Evolutionary conservation across 441 rosid genomes (phyloP).

Genomic region (Pelargonium myrrhifolium): DNA sequence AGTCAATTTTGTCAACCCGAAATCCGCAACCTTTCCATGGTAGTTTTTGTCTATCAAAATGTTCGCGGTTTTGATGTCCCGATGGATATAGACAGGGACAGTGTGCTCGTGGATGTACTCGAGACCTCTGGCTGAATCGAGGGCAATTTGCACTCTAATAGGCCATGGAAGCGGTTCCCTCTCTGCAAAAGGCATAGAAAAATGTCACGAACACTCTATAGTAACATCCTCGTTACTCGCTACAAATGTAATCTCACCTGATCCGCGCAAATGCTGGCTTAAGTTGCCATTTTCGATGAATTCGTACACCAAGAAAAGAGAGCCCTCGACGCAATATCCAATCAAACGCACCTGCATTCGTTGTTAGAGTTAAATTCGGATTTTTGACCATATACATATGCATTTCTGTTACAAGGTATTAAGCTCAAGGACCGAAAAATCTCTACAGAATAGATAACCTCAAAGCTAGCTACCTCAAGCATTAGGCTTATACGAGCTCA

Average conservation of each 20-base stretch:
- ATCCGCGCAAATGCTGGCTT: slow-evolving; percentile 76
- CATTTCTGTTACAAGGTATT: too few relatives aligned
- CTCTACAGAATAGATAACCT: too few relatives aligned
- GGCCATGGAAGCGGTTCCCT: slow-evolving; percentile 78
- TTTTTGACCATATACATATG: too few relatives aligned
- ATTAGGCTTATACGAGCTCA: too few relatives aligned
- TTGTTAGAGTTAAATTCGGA: too few relatives aligned
- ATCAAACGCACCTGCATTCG: slow-evolving; percentile 68
- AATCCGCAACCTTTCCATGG: slow-evolving; percentile 94
- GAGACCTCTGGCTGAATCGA: slow-evolving; percentile 95
- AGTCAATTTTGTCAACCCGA: slow-evolving; percentile 80
- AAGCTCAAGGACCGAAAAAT: too few relatives aligned
- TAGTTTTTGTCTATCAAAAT: slow-evolving; percentile 80
- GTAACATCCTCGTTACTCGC: background rate
- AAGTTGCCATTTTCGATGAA: slow-evolving; percentile 87
- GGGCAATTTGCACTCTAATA: slow-evolving; percentile 85
- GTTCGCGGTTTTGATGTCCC: slow-evolving; percentile 92
- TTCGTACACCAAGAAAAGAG: slow-evolving; percentile 85
- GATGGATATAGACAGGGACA: slow-evolving; percentile 90
- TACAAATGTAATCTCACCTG: slow-evolving; percentile 41
- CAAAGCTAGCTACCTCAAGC: too few relatives aligned
- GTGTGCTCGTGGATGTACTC: slow-evolving; percentile 97
- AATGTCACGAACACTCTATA: slow-evolving; percentile 7
- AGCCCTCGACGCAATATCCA: slow-evolving; percentile 93
- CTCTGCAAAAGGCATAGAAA: slow-evolving; percentile 30